Evolutionary conservation across 352 stramenopile species (phyloP), one percentile per base, ranked within the genome.

Genomic region (Phytophthora parvispora): DNA sequence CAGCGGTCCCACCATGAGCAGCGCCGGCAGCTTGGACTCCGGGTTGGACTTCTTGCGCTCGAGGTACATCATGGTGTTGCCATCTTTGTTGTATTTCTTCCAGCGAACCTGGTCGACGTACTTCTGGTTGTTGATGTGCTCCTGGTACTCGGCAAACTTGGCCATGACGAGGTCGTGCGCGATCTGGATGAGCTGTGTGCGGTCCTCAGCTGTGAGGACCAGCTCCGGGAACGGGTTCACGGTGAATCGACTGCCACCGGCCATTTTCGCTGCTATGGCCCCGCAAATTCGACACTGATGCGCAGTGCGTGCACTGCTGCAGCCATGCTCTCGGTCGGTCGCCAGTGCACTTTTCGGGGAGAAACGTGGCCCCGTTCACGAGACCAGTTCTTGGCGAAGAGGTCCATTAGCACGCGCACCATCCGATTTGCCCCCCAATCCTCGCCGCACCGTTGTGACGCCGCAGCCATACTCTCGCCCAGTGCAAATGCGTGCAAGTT

Each of bases 1-100:
- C 7, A 83, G 24, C 4, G 73, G 55, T 1, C 78, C 76, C 16
- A 82, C 59, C 36, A 78, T 69, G 12, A 76, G 58, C 34, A 82
- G 9, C 4, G 64, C 59, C 4, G 75, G 62, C 10, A 83, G 29
- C 10, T 69, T 72, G 2, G 68, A 69, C 27, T 72, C 50, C 13
- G 54, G 61, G 40, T 67, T 71, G 2, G 42, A 54, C 18, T 67
- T 64, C 53, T 72, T 75, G 2, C 62, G 56, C 20, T 72, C 62
- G n/a, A 75, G 53, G 22, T 67, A 75, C 55, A 47, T 51, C 15
- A 52, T 72, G 0, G 62, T 75, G 20, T 58, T 67, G 18, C 69
- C 69, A 16, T 61, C 43, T 9, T 55, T 67, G 9, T 29, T 18
- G 22, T 60, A 74, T 16, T 67, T 70, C 24, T 71, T 74, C 69